Evolutionary conservation across 164 flowering plant genomes (phyloP).

Genomic region (Macadamia tetraphylla): DNA sequence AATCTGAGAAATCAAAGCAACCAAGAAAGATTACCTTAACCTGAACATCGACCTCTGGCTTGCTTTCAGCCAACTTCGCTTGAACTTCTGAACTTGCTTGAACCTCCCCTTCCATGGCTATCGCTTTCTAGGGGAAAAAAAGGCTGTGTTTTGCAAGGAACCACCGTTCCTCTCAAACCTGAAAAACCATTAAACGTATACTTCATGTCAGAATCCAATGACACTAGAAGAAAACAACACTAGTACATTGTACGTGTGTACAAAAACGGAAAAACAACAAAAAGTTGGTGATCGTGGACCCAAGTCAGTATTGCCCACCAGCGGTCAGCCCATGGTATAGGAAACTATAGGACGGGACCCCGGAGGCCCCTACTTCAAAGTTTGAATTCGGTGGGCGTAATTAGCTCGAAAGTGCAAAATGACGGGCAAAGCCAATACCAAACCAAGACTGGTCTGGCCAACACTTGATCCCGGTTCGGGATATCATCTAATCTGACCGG

Average conservation of each 20-base stretch:
- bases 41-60: background rate
- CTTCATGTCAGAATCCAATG: background rate
- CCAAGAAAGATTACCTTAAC: constrained; percentile 10
- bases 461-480: too few species aligned
- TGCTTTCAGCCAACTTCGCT: constrained; percentile 16
- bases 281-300: background rate
- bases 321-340: too few species aligned
- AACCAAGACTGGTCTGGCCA: too few species aligned
- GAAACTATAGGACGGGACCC: too few species aligned
- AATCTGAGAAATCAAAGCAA: background rate
- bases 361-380: too few species aligned
- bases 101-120: constrained; percentile 38
- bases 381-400: too few species aligned
- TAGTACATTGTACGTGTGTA: background rate
- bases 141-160: too few species aligned
- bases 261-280: background rate
- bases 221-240: background rate
- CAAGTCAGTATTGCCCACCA: too few species aligned
- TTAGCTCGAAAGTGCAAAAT: too few species aligned
- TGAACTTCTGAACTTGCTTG: constrained; percentile 28
- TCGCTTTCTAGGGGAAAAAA: too few species aligned
- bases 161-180: background rate
- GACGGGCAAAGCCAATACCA: too few species aligned
- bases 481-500: too few species aligned
- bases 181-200: background rate